These are phyloP conservation scores for Phellopilus nigrolimitatus DNA, from an alignment of 1,284 basidiomycete species.

Conservation along the genomic window DNA sequence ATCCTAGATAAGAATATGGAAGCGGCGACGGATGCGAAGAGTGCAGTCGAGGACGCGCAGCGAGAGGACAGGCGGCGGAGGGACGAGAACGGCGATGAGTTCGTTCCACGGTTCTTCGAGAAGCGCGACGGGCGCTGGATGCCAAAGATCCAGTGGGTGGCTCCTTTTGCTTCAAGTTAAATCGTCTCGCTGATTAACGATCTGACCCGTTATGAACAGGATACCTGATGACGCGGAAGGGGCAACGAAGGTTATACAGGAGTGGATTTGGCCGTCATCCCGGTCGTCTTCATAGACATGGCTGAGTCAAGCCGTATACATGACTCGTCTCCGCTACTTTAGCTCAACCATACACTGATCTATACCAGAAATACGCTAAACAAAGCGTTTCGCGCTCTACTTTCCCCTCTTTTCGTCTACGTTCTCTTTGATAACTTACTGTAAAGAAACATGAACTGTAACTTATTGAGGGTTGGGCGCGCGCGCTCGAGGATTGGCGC, in stretches of 20 bases:
- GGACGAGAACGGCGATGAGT: constrained; percentile 69
- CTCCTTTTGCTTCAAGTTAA: constrained; percentile 18
- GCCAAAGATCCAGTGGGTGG: constrained; percentile 65
- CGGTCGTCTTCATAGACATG: neutral
- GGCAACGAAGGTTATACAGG: constrained; percentile 53
- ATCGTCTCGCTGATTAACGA: neutral
- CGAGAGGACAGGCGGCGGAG: constrained; percentile 74
- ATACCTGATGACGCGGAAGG: constrained; percentile 64
- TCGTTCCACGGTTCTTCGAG: constrained; percentile 79
- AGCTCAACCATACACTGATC: neutral
- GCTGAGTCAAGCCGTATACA: no score
- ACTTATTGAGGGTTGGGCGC: neutral
- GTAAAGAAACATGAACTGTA: neutral
- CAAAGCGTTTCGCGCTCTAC: no score
- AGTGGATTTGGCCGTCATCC: constrained; percentile 52
- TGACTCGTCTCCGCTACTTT: no score
- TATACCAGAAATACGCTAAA: neutral
- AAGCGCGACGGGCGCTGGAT: constrained; percentile 73
- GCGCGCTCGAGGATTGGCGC: neutral
- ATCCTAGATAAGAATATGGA: constrained; percentile 91
- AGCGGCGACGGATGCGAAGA: constrained; percentile 88
- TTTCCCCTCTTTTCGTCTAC: no score
- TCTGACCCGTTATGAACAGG: constrained; percentile 34
- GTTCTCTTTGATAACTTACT: neutral
- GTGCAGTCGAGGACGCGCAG: constrained; percentile 88